Evolutionary conservation across 495 filamentous ascomycete genomes (phyloP).

Genomic region (Trichoderma orchidacearum): DNA sequence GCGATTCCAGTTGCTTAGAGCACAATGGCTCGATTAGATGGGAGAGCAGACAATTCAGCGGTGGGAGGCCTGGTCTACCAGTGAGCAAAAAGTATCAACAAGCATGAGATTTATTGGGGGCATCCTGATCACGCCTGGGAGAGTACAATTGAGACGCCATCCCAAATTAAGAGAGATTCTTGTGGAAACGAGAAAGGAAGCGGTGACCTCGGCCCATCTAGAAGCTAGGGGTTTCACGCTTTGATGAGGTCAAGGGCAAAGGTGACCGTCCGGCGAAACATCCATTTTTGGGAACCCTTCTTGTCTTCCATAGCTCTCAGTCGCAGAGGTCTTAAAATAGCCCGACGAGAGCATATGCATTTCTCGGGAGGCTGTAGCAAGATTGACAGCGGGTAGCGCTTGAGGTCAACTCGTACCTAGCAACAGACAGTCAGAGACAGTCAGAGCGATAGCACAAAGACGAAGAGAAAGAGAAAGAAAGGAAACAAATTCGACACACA

Average conservation of each 20-base stretch:
- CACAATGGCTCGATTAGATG: not conserved
- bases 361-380: conserved; percentile 21
- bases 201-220: not conserved
- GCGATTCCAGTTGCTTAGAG: not conserved
- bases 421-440: conserved; percentile 13
- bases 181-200: not conserved
- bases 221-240: not conserved
- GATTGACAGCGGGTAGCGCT: conserved; percentile 38
- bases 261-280: not conserved
- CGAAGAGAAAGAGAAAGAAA: conserved; percentile 4
- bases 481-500: conserved; percentile 2
- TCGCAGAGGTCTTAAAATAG: conserved; percentile 33
- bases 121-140: not conserved
- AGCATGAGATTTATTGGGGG: not conserved
- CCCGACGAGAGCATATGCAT: conserved; percentile 12
- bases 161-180: not conserved
- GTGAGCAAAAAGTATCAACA: not conserved
- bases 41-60: not conserved
- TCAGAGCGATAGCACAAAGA: conserved; percentile 35
- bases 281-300: not conserved
- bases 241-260: not conserved
- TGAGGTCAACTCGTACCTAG: conserved; percentile 26
- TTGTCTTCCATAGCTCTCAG: conserved; percentile 21
- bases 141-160: not conserved
- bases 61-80: not conserved